Base-by-base conservation (phyloP, 2,329 filamentous ascomycete genomes). In the Fusarium continuum region DNA sequence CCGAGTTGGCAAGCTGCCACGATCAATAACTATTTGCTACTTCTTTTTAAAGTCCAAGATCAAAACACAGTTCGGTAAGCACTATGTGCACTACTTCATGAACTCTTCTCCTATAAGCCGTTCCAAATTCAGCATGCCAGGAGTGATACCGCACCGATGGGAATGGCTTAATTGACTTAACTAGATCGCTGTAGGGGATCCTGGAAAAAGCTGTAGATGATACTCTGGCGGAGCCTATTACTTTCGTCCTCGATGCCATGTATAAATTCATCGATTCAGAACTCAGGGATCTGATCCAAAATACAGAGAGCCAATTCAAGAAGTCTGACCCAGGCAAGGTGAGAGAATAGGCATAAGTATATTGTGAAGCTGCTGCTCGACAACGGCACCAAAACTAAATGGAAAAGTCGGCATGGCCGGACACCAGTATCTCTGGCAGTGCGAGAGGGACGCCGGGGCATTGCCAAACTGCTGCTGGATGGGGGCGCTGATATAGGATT, bases 21-120 rank as follows among this genome's bases (percentile, higher is more conserved):
- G 22, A 13, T 48, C 55, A 4, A 39, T 59, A 49, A 72, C 66
- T 0, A 70, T 77, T 5, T 79, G 77, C 62, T 81, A 80, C 67
- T 80, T 79, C 55, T 81, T 81, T 46, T 80, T 60, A 78, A 79
- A 53, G 74, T 76, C 23, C 52, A 74, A 52, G 69, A 74, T 35
- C 76, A 80, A 40, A 73, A 77, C 22, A 78, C 62, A 0, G 50
- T 71, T 16, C 25, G 55, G 1, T 72, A 76, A 55, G 77, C 75
- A 0, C 68, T 80, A 10, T 79, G 74, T 44, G 76, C 77, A 1
- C 6, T 80, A 5, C 69, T 80, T 9, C 77, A 80, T 41, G 75
- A 80, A 35, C 62, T 80, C 1, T 77, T 79, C 44, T 62, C 52
- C 6, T 55, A 72, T 4, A 72, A 71, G 8, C 72, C 69, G 1